Conservation (phyloP, 2,329 filamentous ascomycete genomes). For the Trichoderma atroviride region DNA sequence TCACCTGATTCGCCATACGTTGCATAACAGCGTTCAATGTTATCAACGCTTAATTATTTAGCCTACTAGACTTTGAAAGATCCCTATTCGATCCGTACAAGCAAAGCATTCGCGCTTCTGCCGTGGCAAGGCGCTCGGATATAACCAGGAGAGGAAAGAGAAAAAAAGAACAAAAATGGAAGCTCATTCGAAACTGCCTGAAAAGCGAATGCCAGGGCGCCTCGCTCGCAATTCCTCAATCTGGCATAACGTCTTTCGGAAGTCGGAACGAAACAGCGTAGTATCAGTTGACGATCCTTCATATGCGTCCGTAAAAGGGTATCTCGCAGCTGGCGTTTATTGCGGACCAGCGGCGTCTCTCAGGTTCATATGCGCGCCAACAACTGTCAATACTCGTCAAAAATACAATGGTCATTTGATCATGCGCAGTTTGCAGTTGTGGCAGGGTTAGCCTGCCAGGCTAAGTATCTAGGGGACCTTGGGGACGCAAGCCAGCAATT, state of each 20-base stretch:
- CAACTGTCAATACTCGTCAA: background rate
- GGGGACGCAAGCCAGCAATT: background rate
- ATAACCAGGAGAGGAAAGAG: background rate
- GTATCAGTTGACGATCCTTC: background rate
- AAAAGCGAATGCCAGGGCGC: background rate
- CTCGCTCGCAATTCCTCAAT: slow-evolving; percentile 6
- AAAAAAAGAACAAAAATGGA: background rate
- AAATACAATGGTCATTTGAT: background rate
- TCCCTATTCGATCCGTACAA: background rate
- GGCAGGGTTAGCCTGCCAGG: no score
- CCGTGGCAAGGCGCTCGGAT: background rate
- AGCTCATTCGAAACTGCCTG: background rate
- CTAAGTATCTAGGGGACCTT: no score
- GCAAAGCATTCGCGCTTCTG: background rate
- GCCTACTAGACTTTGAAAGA: background rate
- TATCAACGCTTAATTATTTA: background rate
- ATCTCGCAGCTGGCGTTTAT: background rate
- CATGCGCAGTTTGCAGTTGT: background rate
- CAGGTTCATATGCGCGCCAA: background rate
- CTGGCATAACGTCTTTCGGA: background rate
- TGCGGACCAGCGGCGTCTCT: background rate
- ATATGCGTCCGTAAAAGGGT: background rate
- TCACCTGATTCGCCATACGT: background rate
- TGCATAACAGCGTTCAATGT: background rate
- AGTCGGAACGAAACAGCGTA: background rate